Evolutionary conservation across 495 filamentous ascomycete genomes (phyloP).

Genomic region (Xylaria acuta): DNA sequence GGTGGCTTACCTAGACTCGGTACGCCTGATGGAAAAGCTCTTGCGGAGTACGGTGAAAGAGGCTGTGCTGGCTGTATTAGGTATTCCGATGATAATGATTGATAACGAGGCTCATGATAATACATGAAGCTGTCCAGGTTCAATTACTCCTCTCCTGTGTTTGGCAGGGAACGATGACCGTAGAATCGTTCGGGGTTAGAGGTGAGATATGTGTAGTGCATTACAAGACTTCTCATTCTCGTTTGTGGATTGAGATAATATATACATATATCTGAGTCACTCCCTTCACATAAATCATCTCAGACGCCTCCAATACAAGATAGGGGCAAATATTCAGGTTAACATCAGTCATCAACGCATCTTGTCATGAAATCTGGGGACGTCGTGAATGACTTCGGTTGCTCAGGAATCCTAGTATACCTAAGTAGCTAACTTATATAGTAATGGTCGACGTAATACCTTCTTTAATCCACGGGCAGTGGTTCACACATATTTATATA

Average conservation of each 20-base stretch:
- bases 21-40: neutral
- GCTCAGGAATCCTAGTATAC: neutral
- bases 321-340: neutral
- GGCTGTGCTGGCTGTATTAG: neutral
- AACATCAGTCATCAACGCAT: neutral
- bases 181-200: neutral
- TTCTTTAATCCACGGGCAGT: neutral
- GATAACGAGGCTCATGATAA: neutral
- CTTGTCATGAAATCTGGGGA: neutral
- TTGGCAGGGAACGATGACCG: neutral
- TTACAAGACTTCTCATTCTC: neutral
- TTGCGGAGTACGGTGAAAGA: neutral
- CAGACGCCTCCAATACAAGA: neutral
- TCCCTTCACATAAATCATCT: neutral
- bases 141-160: too few relatives aligned
- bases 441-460: neutral
- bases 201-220: neutral
- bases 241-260: neutral
- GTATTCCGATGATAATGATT: constrained; percentile 2
- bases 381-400: neutral
- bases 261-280: neutral
- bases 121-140: neutral
- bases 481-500: neutral
- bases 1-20: neutral
- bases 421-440: neutral